phyloP scores from a whole-genome alignment of 768 basidiomycete genomes.

The Sutorius australiensis region DNA sequence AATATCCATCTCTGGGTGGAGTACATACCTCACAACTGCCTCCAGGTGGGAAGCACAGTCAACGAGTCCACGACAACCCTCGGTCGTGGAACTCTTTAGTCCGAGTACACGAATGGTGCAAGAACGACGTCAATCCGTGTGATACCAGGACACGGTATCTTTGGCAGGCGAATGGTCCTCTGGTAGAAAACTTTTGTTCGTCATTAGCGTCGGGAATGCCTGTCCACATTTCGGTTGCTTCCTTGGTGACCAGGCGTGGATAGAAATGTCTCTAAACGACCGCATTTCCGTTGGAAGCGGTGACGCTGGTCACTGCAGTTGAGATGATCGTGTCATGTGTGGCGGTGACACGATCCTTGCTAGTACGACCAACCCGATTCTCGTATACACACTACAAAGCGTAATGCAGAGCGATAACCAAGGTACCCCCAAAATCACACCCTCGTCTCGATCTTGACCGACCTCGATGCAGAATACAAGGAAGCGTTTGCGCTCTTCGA shows the following conservation, averaged over 20 bases:
- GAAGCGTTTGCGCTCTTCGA: conserved; percentile 98
- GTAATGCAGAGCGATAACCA: conserved; percentile 48
- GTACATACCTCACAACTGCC: no score
- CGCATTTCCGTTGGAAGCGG: background rate
- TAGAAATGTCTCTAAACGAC: background rate
- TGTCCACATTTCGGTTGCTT: background rate
- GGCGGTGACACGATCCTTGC: background rate
- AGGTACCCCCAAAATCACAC: conserved; percentile 28
- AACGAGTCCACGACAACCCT: no score
- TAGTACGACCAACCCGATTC: background rate
- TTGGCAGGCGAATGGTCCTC: background rate
- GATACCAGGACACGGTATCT: background rate
- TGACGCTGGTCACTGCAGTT: background rate
- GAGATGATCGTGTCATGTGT: background rate
- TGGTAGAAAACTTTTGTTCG: background rate
- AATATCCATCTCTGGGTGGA: no score
- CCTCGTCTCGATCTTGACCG: conserved; percentile 2
- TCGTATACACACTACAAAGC: background rate
- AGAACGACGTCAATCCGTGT: background rate
- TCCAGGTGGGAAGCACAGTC: no score
- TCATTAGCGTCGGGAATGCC: background rate
- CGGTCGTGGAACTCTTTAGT: background rate
- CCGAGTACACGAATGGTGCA: background rate
- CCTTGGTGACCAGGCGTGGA: no score
- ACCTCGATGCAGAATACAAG: conserved; percentile 70